phyloP scores from a whole-genome alignment of 805 yeast species.

The Metschnikowia cerradonensis region DNA sequence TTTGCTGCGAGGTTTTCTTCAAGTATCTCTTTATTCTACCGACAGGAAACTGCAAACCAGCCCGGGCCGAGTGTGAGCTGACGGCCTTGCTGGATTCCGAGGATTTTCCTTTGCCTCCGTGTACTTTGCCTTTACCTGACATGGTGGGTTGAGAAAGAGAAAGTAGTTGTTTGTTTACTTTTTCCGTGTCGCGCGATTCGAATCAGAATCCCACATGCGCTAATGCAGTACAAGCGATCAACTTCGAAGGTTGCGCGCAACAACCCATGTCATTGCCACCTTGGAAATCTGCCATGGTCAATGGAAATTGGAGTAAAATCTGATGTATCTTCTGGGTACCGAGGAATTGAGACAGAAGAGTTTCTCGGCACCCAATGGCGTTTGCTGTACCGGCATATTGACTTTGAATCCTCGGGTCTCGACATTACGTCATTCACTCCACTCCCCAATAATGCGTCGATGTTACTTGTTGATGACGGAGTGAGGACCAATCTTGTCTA shows the following conservation, averaged over 20 bases:
- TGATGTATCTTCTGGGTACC: not conserved
- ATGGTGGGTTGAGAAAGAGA: slow-evolving; percentile 32
- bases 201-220: slow-evolving; percentile 1
- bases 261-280: not conserved
- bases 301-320: not conserved
- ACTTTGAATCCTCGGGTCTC: not conserved
- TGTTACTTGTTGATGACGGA: slow-evolving; percentile 31
- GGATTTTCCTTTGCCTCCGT: slow-evolving; percentile 95
- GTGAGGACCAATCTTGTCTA: slow-evolving; percentile 33
- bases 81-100: slow-evolving; percentile 66
- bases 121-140: slow-evolving; percentile 86
- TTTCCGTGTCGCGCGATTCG: slow-evolving; percentile 8
- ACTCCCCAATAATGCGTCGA: not conserved
- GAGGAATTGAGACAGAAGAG: not conserved
- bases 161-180: slow-evolving; percentile 17
- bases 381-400: not conserved
- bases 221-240: slow-evolving; percentile 2
- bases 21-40: slow-evolving; percentile 98
- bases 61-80: slow-evolving; percentile 89
- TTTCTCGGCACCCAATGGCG: not conserved
- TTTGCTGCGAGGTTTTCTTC: slow-evolving; percentile 76
- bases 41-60: slow-evolving; percentile 95
- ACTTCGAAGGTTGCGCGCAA: not conserved
- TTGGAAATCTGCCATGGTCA: not conserved
- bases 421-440: not conserved